These are phyloP conservation scores for Hypoxylon sp. DNA, from an alignment of 2,329 filamentous ascomycete genomes.

Conservation along the genomic window DNA sequence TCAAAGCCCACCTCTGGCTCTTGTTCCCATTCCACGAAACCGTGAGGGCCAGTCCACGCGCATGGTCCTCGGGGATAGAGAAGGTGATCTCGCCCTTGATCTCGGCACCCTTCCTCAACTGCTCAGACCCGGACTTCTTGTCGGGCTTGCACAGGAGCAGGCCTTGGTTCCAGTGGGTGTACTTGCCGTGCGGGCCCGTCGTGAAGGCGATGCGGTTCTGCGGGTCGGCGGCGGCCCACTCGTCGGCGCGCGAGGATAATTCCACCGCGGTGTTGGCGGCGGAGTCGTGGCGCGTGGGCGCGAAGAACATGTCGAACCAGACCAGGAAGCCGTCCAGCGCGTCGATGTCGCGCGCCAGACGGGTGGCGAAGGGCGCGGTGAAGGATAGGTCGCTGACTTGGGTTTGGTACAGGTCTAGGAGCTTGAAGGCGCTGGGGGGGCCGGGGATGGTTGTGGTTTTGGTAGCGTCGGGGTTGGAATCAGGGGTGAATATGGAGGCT, in stretches of 20 bases:
- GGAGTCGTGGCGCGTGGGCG: conserved; percentile 56
- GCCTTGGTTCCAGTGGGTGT: conserved; percentile 92
- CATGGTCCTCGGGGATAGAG: conserved; percentile 72
- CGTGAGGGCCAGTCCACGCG: conserved; percentile 72
- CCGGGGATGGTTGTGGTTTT: conserved; percentile 70
- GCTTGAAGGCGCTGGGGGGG: conserved; percentile 70
- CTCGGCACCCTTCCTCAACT: conserved; percentile 62
- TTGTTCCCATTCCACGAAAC: conserved; percentile 66
- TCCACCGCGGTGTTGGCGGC: conserved; percentile 50
- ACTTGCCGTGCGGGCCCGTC: conserved; percentile 77
- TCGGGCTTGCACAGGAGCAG: conserved; percentile 72
- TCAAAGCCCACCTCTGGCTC: conserved; percentile 56
- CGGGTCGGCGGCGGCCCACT: conserved; percentile 57
- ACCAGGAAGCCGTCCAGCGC: conserved; percentile 85
- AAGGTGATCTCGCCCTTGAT: conserved; percentile 76
- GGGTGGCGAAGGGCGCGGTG: conserved; percentile 70
- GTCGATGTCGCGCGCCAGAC: conserved; percentile 68
- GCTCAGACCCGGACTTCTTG: conserved; percentile 50
- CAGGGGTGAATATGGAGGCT: conserved; percentile 35
- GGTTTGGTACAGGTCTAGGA: conserved; percentile 79
- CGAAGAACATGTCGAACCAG: conserved; percentile 96
- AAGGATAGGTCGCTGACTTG: conserved; percentile 79
- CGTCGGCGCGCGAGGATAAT: conserved; percentile 62
- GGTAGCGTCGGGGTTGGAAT: conserved; percentile 52
- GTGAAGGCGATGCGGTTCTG: conserved; percentile 81